These are phyloP conservation scores for Russula sp. DNA, from an alignment of 768 basidiomycete genomes.

Conservation along the genomic window DNA sequence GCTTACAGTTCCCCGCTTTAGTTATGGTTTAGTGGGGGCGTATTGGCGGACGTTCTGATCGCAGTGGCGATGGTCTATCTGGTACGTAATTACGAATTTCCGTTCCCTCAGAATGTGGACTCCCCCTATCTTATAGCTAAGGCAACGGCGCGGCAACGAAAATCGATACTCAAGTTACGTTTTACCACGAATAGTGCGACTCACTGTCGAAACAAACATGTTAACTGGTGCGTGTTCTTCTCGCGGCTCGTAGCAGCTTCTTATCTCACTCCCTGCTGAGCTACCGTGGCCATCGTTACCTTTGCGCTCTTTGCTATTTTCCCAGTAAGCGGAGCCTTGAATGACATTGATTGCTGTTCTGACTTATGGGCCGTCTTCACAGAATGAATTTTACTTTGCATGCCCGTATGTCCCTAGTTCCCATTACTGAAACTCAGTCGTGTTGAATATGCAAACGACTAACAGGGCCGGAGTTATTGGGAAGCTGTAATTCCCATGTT, in stretches of 20 bases:
- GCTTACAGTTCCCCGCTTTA: not conserved
- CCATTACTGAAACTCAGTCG: not conserved
- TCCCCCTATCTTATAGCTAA: not conserved
- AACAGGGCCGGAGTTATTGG: conserved; percentile 24
- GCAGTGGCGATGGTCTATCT: conserved; percentile 9
- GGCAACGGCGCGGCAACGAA: not conserved
- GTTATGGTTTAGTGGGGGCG: conserved; percentile 14
- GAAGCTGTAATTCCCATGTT: conserved; percentile 9
- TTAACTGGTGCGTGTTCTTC: conserved; percentile 13
- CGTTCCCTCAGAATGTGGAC: not conserved
- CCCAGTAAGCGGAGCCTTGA: not conserved
- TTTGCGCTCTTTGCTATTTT: conserved; percentile 5
- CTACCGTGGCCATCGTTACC: conserved; percentile 4
- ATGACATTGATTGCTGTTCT: not conserved
- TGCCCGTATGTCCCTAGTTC: not conserved
- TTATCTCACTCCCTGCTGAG: conserved; percentile 1
- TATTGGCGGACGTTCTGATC: conserved; percentile 11
- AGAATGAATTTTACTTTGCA: conserved; percentile 9
- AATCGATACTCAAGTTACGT: conserved; percentile 9
- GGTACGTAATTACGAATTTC: not conserved
- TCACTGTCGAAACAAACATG: conserved; percentile 28
- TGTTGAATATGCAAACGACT: not conserved
- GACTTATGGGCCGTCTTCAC: not conserved
- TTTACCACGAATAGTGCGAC: conserved; percentile 23
- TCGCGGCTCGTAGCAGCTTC: too few species aligned